Evolutionary conservation across 169 alveolate species (phyloP).

Genomic region (Plasmodium gonderi): DNA sequence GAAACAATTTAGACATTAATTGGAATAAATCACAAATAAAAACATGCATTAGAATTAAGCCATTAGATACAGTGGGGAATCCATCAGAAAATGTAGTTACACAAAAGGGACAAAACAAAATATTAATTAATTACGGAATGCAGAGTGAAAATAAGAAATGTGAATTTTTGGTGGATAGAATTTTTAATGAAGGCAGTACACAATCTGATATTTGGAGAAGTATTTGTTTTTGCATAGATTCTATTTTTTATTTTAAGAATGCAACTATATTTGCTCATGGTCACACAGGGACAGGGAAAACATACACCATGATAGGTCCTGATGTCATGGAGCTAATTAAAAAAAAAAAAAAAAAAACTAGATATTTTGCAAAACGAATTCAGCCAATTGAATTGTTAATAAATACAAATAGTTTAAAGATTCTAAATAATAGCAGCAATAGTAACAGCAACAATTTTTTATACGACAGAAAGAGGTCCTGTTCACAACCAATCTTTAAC

Average conservation of each 20-base stretch:
- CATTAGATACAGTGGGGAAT: slow-evolving; percentile 36
- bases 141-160: slow-evolving; percentile 26
- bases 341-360: slow-evolving; percentile 30
- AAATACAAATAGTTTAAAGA: slow-evolving; percentile 47
- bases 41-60: slow-evolving; percentile 73
- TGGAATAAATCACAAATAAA: slow-evolving; percentile 74
- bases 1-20: slow-evolving; percentile 50
- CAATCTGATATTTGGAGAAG: slow-evolving; percentile 80
- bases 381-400: slow-evolving; percentile 19
- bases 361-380: background rate
- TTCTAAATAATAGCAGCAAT: slow-evolving; percentile 37
- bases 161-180: slow-evolving; percentile 78
- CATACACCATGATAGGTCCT: slow-evolving; percentile 84
- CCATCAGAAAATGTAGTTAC: slow-evolving; percentile 32
- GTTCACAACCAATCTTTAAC: slow-evolving; percentile 66
- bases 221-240: slow-evolving; percentile 77
- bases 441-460: slow-evolving; percentile 41
- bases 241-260: slow-evolving; percentile 76
- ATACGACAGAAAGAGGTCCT: slow-evolving; percentile 73
- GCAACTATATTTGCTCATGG: slow-evolving; percentile 84
- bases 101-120: slow-evolving; percentile 34
- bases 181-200: slow-evolving; percentile 72
- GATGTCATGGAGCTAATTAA: slow-evolving; percentile 78
- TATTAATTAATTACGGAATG: slow-evolving; percentile 66
- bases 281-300: slow-evolving; percentile 86